Percentiles rank a stretch among this genome's conserved stretches.
phyloP scores from a whole-genome alignment of 2,329 filamentous ascomycete species.

The Phaeosphaeria sp. region DNA sequence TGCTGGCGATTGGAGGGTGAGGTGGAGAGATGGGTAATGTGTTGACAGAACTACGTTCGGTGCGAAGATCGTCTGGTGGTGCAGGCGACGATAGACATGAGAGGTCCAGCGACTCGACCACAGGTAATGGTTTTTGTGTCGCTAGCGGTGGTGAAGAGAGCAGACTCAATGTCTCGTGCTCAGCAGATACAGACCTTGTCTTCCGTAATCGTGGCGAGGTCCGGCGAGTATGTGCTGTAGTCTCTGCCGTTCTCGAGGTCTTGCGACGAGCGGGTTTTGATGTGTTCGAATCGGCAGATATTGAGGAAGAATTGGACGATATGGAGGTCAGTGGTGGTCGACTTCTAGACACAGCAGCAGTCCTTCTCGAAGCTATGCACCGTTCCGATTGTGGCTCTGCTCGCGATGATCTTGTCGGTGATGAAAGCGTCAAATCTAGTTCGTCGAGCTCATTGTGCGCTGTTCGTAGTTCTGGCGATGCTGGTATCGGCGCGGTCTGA shows the following conservation, averaged over 20 bases:
- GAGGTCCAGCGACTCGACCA: constrained; percentile 30
- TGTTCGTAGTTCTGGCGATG: constrained; percentile 21
- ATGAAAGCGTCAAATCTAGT: constrained; percentile 40
- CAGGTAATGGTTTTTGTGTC: constrained; percentile 11
- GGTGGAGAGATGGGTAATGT: constrained; percentile 6
- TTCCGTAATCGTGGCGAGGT: constrained; percentile 32
- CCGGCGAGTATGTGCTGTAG: constrained; percentile 14
- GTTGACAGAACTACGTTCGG: background rate
- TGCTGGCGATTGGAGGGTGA: constrained; percentile 1
- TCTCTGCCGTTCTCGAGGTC: constrained; percentile 3
- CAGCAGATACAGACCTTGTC: constrained; percentile 17
- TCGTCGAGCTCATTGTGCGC: constrained; percentile 28
- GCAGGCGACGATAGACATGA: constrained; percentile 25
- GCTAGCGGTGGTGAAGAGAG: constrained; percentile 14
- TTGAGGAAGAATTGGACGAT: constrained; percentile 33
- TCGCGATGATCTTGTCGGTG: constrained; percentile 15
- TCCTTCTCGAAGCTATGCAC: constrained; percentile 5
- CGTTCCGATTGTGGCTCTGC: background rate
- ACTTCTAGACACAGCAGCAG: constrained; percentile 4
- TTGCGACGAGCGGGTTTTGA: constrained; percentile 10
- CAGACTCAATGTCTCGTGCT: constrained; percentile 35
- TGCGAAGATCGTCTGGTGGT: background rate
- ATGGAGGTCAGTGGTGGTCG: constrained; percentile 36
- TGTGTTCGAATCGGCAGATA: constrained; percentile 11
- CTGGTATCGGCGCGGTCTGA: constrained; percentile 18